A percentile compares a stretch with the other conserved stretches of the same genome.
Conservation (phyloP, 2,329 filamentous ascomycete species). For the Apiospora arundinis region DNA sequence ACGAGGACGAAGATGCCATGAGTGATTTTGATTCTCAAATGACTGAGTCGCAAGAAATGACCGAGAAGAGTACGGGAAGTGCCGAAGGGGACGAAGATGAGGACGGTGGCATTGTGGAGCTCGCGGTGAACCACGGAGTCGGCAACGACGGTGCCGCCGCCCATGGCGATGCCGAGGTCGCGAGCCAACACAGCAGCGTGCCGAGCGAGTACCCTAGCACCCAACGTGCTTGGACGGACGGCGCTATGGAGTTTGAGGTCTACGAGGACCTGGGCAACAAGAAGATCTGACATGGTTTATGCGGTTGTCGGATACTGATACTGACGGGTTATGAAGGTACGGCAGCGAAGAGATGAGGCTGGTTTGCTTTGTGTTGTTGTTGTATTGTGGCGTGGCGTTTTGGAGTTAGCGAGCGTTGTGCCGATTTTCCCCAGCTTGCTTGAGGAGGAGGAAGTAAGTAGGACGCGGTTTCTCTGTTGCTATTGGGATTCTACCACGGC, state of each 20-base stretch:
- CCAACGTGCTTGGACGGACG: constrained; percentile 47
- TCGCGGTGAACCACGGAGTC: not conserved
- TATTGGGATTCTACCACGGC: not conserved
- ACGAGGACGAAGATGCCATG: constrained; percentile 32
- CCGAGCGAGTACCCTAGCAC: constrained; percentile 64
- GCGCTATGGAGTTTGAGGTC: constrained; percentile 24
- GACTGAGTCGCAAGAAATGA: constrained; percentile 21
- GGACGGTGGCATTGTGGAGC: not conserved
- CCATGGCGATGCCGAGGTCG: constrained; percentile 41
- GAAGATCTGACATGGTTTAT: not conserved
- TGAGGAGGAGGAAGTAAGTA: not conserved
- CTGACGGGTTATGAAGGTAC: not conserved
- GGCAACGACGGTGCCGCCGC: not conserved
- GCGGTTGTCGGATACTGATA: not conserved
- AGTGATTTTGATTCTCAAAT: constrained; percentile 27
- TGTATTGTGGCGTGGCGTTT: constrained; percentile 22
- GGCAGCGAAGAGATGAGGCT: not conserved
- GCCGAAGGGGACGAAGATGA: constrained; percentile 20
- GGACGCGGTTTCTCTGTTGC: not conserved
- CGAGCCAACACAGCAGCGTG: constrained; percentile 53
- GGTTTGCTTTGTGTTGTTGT: not conserved
- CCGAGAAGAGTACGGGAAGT: not conserved
- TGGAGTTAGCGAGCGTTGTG: constrained; percentile 13
- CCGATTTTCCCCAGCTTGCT: not conserved
- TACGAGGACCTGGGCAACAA: constrained; percentile 25